These are phyloP conservation scores for Furcasterigmium furcatum DNA, from an alignment of 2,329 filamentous ascomycete genomes.

Conservation along the genomic window DNA sequence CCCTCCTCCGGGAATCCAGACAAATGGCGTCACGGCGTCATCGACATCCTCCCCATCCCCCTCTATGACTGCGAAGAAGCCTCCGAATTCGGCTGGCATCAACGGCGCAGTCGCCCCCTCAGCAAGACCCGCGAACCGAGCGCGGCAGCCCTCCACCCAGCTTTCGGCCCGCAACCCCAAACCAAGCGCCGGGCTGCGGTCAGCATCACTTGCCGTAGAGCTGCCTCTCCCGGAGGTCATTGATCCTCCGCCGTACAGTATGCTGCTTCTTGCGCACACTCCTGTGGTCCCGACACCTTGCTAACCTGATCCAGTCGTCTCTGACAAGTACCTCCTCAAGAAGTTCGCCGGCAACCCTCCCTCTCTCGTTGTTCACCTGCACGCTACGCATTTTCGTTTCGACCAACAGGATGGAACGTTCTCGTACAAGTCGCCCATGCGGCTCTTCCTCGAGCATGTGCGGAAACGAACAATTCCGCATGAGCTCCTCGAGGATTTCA, in stretches of 20 bases:
- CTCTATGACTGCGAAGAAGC: slow-evolving; percentile 53
- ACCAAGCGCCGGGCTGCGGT: slow-evolving; percentile 47
- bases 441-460: slow-evolving; percentile 73
- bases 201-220: slow-evolving; percentile 45
- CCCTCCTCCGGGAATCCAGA: slow-evolving; percentile 61
- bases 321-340: slow-evolving; percentile 74
- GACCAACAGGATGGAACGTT: slow-evolving; percentile 93
- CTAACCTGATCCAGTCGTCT: slow-evolving; percentile 55
- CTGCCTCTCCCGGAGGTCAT: slow-evolving; percentile 27
- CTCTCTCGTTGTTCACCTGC: slow-evolving; percentile 82
- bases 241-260: slow-evolving; percentile 53
- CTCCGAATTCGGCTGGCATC: slow-evolving; percentile 37
- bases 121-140: slow-evolving; percentile 51
- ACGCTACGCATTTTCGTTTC: slow-evolving; percentile 84
- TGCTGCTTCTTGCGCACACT: slow-evolving; percentile 8
- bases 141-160: slow-evolving; percentile 49
- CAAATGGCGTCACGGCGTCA: slow-evolving; percentile 50
- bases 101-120: slow-evolving; percentile 35
- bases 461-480: slow-evolving; percentile 77
- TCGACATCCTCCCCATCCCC: slow-evolving; percentile 58
- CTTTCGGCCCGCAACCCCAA: slow-evolving; percentile 43
- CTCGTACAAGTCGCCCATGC: slow-evolving; percentile 89
- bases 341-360: slow-evolving; percentile 75
- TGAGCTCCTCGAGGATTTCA: slow-evolving; percentile 79
- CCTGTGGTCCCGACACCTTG: slow-evolving; percentile 4